phyloP scores from a whole-genome alignment of 176 grass and related monocot species.

The Panicum miliaceum region DNA sequence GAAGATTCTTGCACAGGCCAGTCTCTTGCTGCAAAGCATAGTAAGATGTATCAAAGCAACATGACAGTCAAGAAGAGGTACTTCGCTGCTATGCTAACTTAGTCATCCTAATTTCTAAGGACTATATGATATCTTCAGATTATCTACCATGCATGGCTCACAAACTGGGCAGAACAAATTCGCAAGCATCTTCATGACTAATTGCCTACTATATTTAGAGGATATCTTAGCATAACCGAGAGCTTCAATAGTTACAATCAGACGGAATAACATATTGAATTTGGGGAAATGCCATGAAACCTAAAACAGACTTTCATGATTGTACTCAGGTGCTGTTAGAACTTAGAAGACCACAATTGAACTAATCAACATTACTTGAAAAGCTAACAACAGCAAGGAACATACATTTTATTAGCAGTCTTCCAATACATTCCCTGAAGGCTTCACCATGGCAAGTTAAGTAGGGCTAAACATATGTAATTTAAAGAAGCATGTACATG shows the following conservation, averaged over 20 bases:
- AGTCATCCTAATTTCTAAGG: conserved; percentile 10
- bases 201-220: background rate
- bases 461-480: background rate
- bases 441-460: background rate
- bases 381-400: conserved; percentile 11
- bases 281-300: background rate
- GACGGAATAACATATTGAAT: background rate
- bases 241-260: background rate
- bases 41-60: conserved; percentile 18
- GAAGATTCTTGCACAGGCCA: conserved; percentile 90
- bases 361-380: background rate
- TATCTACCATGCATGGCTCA: background rate
- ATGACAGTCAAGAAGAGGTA: background rate
- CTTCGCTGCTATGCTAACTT: background rate
- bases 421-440: background rate
- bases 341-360: background rate
- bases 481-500: conserved; percentile 11
- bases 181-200: conserved; percentile 20
- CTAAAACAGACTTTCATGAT: background rate
- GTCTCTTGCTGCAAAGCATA: conserved; percentile 71
- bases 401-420: background rate
- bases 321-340: background rate
- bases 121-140: background rate
- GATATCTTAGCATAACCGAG: background rate
- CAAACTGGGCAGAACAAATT: background rate